Conservation (phyloP, 495 filamentous ascomycete species). For the Neurospora discreta region DNA sequence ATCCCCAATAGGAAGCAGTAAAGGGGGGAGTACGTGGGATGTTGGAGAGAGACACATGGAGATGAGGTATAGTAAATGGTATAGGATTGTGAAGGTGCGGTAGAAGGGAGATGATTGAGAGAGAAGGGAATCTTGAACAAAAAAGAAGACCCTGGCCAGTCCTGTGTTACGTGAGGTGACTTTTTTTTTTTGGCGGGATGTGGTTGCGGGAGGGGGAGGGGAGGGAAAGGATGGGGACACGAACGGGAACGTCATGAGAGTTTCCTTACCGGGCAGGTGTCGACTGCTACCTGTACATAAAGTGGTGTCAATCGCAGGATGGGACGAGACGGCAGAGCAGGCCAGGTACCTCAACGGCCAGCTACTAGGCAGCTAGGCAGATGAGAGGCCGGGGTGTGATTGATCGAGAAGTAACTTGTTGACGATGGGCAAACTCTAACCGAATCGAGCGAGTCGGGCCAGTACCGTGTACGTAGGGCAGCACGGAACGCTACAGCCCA, state of each 20-base stretch:
- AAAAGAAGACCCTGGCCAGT: background rate
- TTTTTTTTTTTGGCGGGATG: background rate
- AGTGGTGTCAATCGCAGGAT: conserved; percentile 5
- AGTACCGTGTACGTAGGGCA: background rate
- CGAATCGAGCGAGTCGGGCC: background rate
- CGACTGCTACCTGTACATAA: conserved; percentile 13
- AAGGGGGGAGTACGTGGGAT: background rate
- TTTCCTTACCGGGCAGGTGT: background rate
- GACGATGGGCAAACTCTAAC: background rate
- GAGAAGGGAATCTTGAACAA: background rate
- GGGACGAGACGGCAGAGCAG: conserved; percentile 2
- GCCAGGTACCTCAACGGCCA: background rate
- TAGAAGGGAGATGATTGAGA: background rate
- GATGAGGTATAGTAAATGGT: background rate
- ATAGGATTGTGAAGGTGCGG: background rate
- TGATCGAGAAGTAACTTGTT: background rate
- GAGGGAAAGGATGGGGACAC: background rate
- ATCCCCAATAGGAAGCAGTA: background rate
- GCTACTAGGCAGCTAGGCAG: background rate
- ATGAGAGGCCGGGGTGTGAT: background rate
- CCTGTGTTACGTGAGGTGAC: background rate
- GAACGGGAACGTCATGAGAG: conserved; percentile 2
- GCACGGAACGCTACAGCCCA: too few species aligned
- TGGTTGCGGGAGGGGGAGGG: background rate
- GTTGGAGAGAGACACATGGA: background rate